Conservation (phyloP, 2,329 filamentous ascomycete genomes). For the Trichoderma hamatum region DNA sequence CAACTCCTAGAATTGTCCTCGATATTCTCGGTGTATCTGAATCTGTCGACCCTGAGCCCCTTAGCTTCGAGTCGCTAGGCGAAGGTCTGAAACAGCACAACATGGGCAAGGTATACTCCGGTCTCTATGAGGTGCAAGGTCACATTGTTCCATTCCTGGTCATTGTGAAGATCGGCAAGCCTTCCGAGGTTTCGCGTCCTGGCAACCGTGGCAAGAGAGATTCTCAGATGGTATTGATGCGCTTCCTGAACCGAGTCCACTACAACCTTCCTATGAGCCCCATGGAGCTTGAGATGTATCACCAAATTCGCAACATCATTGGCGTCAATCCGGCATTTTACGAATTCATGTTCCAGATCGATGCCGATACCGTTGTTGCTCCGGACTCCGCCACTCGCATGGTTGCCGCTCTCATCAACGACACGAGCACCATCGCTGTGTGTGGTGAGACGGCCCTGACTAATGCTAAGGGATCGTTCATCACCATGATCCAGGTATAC, state of each 20-base stretch:
- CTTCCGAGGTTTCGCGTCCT: conserved; percentile 90
- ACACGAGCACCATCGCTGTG: conserved; percentile 89
- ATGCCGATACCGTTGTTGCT: conserved; percentile 94
- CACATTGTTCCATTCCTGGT: conserved; percentile 98
- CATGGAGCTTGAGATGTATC: conserved; percentile 95
- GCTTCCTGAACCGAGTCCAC: conserved; percentile 98
- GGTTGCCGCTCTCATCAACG: conserved; percentile 85
- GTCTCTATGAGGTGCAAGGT: conserved; percentile 94
- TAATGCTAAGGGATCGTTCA: conserved; percentile 89
- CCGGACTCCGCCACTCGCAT: conserved; percentile 89
- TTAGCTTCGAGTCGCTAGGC: conserved; percentile 95
- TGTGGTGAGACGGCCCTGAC: conserved; percentile 94
- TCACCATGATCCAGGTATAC: conserved; percentile 99
- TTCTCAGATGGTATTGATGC: conserved; percentile 97
- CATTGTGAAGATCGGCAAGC: conserved; percentile 95
- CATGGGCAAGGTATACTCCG: conserved; percentile 98
- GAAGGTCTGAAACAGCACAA: conserved; percentile 98
- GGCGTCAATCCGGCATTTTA: conserved; percentile 98
- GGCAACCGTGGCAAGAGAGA: conserved; percentile 99
- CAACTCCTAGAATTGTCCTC: conserved; percentile 92
- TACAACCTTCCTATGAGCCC: conserved; percentile 97
- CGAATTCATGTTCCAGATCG: conserved; percentile 94
- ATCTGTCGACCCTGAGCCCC: conserved; percentile 88
- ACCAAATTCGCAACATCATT: conserved; percentile 98
- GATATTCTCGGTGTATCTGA: conserved; percentile 96